These are phyloP conservation scores for Aquilaria sinensis DNA, from an alignment of 345 rosid species.

Conservation along the genomic window DNA sequence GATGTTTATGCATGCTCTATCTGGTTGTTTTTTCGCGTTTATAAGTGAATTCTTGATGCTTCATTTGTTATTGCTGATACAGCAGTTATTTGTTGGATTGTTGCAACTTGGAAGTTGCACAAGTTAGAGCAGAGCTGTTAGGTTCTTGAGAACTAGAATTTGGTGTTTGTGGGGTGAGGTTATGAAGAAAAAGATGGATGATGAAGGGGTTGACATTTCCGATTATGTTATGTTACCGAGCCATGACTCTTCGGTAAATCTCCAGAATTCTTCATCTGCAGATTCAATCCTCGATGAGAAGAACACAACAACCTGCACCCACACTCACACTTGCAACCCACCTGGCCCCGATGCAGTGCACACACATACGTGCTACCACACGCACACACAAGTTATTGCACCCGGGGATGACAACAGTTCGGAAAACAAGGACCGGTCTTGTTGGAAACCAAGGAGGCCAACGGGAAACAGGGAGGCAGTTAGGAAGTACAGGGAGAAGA, in stretches of 20 bases:
- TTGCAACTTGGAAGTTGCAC: too few species aligned
- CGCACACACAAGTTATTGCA: slow-evolving; percentile 45
- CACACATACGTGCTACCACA: slow-evolving; percentile 69
- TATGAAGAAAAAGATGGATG: slow-evolving; percentile 27
- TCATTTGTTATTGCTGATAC: too few species aligned
- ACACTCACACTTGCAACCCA: slow-evolving; percentile 76
- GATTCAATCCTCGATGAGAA: slow-evolving; percentile 24
- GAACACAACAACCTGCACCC: slow-evolving; percentile 45
- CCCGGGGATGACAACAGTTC: slow-evolving; percentile 38
- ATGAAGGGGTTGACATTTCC: slow-evolving; percentile 40
- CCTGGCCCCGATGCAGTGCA: slow-evolving; percentile 56
- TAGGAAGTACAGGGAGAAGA: slow-evolving; percentile 67
- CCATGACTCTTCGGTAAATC: slow-evolving; percentile 21
- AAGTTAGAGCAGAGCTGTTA: too few species aligned
- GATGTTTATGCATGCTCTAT: too few species aligned
- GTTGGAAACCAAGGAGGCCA: slow-evolving; percentile 30
- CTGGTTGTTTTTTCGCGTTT: too few species aligned
- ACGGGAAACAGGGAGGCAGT: slow-evolving; percentile 74
- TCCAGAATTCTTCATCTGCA: slow-evolving; percentile 20
- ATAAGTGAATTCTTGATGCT: too few species aligned
- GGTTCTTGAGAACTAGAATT: too few species aligned
- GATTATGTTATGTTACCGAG: slow-evolving; percentile 21
- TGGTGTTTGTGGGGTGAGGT: background rate
- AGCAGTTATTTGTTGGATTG: too few species aligned
- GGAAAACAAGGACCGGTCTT: slow-evolving; percentile 18